Conservation (phyloP, 192 early-diverging fungal species). For the Ambispora gerdemannii region DNA sequence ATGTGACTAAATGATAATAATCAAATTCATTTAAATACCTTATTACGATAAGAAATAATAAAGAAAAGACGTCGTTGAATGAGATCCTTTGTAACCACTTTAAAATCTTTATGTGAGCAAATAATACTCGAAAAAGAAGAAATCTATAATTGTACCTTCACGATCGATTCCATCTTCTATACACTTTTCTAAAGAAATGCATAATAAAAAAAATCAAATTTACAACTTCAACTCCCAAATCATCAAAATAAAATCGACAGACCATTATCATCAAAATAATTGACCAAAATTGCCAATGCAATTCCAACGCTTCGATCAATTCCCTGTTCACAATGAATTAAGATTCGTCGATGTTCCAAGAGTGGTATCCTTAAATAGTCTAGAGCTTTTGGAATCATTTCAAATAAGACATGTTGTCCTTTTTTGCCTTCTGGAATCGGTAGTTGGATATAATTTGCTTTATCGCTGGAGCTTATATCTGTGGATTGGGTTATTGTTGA, state of each 20-base stretch:
- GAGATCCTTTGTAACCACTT: slow-evolving; percentile 51
- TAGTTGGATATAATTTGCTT: slow-evolving; percentile 59
- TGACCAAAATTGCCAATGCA: slow-evolving; percentile 59
- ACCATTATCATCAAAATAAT: slow-evolving; percentile 53
- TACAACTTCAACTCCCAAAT: not conserved
- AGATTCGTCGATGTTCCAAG: slow-evolving; percentile 39
- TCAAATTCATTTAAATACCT: slow-evolving; percentile 37
- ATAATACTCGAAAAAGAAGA: not conserved
- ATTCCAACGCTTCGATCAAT: slow-evolving; percentile 81
- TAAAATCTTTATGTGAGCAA: slow-evolving; percentile 10
- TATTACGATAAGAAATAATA: slow-evolving; percentile 59
- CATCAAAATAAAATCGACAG: not conserved
- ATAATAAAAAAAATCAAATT: not conserved
- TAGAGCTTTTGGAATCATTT: slow-evolving; percentile 56
- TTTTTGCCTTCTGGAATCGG: slow-evolving; percentile 86
- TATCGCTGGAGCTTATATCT: too few species aligned
- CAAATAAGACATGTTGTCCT: slow-evolving; percentile 65
- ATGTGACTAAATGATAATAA: not conserved
- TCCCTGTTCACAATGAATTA: slow-evolving; percentile 81
- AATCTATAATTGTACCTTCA: slow-evolving; percentile 20
- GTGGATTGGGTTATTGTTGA: too few species aligned
- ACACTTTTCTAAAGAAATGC: slow-evolving; percentile 17
- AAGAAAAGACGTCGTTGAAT: slow-evolving; percentile 64
- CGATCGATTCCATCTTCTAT: slow-evolving; percentile 21
- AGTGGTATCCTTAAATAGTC: slow-evolving; percentile 48